Conservation (phyloP, 2,329 filamentous ascomycete species). For the Truncatella angustata region DNA sequence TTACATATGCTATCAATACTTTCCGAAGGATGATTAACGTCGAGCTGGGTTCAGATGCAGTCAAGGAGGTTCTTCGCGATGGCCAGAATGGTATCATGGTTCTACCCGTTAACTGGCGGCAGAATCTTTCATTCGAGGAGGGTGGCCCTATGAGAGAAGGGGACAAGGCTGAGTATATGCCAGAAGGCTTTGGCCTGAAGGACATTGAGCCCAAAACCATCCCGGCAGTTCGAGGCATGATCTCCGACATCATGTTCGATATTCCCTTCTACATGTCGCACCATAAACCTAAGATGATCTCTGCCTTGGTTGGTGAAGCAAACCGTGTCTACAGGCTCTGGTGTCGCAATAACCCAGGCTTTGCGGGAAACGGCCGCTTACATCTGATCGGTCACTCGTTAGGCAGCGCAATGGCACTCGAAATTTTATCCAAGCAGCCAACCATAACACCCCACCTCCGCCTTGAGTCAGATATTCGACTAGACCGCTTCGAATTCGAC, state of each 20-base stretch:
- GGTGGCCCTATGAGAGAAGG: conserved; percentile 60
- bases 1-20: conserved; percentile 91
- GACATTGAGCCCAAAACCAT: conserved; percentile 92
- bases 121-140: conserved; percentile 84
- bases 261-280: conserved; percentile 97
- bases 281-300: conserved; percentile 93
- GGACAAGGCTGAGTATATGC: conserved; percentile 50
- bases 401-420: conserved; percentile 90
- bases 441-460: conserved; percentile 60
- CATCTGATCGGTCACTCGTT: conserved; percentile 93
- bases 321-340: conserved; percentile 95
- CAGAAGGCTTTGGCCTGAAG: conserved; percentile 64
- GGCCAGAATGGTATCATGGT: conserved; percentile 92
- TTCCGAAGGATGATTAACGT: conserved; percentile 85
- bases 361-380: conserved; percentile 75
- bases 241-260: conserved; percentile 97
- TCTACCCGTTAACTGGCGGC: conserved; percentile 90
- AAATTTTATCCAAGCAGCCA: conserved; percentile 87
- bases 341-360: conserved; percentile 90
- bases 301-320: conserved; percentile 82
- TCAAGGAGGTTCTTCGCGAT: conserved; percentile 73
- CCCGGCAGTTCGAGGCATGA: conserved; percentile 87
- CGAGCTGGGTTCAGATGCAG: conserved; percentile 70
- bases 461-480: conserved; percentile 39
- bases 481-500: conserved; percentile 81